Percentiles rank a stretch among this genome's conserved stretches.
Conservation (phyloP, 148 eudicot genomes). For the Camellia japonica region DNA sequence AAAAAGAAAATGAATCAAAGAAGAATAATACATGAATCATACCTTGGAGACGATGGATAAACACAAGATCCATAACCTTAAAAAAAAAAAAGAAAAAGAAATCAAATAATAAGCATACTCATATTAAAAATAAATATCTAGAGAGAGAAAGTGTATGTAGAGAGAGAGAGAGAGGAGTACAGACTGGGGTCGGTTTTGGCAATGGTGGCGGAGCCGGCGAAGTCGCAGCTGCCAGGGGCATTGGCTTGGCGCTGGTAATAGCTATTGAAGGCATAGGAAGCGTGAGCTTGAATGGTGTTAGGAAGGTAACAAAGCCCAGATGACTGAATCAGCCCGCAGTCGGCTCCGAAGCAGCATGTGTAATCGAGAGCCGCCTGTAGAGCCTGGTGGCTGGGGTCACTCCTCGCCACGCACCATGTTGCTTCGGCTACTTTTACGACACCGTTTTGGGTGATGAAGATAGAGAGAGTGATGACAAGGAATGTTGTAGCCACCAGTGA, state of each 20-base stretch:
- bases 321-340: conserved; percentile 51
- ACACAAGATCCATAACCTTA: conserved; percentile 72
- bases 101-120: not conserved
- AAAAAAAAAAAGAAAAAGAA: not conserved
- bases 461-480: not conserved
- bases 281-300: conserved; percentile 63
- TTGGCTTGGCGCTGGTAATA: conserved; percentile 46
- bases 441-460: not conserved
- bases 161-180: not conserved
- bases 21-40: too few species aligned
- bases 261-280: conserved; percentile 79
- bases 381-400: conserved; percentile 37
- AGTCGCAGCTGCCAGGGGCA: conserved; percentile 60
- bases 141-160: too few species aligned
- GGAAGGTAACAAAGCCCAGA: conserved; percentile 66
- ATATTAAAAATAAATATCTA: too few species aligned
- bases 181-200: conserved; percentile 73
- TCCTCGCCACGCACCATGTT: conserved; percentile 64
- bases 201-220: conserved; percentile 53
- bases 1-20: too few species aligned
- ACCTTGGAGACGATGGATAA: conserved; percentile 15
- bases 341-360: conserved; percentile 59
- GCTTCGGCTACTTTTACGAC: conserved; percentile 1
- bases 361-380: conserved; percentile 33
- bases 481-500: not conserved